Base-by-base conservation (phyloP, 306 rosid genomes). In the Hippophae rhamnoides region DNA sequence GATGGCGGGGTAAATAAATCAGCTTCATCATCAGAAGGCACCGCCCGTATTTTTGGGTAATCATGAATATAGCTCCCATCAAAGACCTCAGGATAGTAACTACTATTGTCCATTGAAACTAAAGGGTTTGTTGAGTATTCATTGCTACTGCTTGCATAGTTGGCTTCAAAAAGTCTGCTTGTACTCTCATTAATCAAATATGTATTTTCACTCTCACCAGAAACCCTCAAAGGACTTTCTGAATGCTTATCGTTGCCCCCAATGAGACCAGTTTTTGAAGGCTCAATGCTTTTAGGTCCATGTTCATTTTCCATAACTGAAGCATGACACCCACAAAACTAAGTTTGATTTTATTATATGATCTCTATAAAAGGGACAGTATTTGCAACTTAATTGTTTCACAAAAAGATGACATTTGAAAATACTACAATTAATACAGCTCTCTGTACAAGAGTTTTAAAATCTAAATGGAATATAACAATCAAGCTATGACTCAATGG, bases 181-280 rank as follows among this genome's bases (percentile, higher is more conserved):
- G 6, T 26, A 43, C 40, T 47, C 38, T 52, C 55, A 55, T 14
- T 51, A 52, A 41, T 49, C 8, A 42, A 51, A 60, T 42, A 67
- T 11, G 42, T 31, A 14, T 12, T 23, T 11, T 60, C 51, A 31
- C 38, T 31, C 5, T 31, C 5, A 31, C 38, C 44, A 41, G 49
- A 8, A n/a, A 10, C n/a, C 5, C 10, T 70, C 43, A 57, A 13
- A 61, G 47, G 46, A 61, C 58, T 73, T 75, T 66, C 68, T n/a
- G 74, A 64, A 56, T 56, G 54, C 69, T 57, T 72, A 56, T 56
- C 52, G 43, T 67, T 69, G 7, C 63, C 64, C 25, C 68, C 65
- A 69, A 65, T 63, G 42, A 60, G 6, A 54, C 65, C 11, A 64
- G 54, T 58, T 58, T 58, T 71, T 18, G 47, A 14, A 60, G 43